These are phyloP conservation scores for Phialophora chinensis DNA, from an alignment of 2,329 filamentous ascomycete genomes.

Conservation along the genomic window DNA sequence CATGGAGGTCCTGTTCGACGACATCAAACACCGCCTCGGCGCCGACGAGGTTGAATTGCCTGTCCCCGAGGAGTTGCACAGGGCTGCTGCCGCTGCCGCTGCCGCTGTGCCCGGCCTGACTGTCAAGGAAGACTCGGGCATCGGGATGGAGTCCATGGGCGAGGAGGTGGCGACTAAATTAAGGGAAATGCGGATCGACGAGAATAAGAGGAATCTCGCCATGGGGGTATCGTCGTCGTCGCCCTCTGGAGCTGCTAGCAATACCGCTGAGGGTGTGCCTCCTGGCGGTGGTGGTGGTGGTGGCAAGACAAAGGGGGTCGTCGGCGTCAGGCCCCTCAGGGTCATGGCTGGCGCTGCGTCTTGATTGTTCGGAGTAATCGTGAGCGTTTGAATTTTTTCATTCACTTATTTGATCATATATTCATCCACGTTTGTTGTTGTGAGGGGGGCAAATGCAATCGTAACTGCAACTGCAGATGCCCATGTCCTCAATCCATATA, in stretches of 20 bases:
- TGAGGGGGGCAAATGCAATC: no score
- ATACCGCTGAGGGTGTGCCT: constrained; percentile 1
- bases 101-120: not conserved
- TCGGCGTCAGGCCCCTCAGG: constrained; percentile 29
- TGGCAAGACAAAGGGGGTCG: constrained; percentile 26
- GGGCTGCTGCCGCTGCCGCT: not conserved
- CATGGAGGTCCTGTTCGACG: constrained; percentile 86
- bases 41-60: constrained; percentile 34
- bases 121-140: constrained; percentile 20
- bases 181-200: constrained; percentile 23
- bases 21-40: constrained; percentile 61
- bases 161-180: constrained; percentile 20
- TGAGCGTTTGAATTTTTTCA: not conserved
- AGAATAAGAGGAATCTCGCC: not conserved
- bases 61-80: constrained; percentile 17
- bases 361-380: constrained; percentile 17
- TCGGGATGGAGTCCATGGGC: constrained; percentile 14
- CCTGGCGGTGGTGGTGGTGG: not conserved
- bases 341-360: constrained; percentile 33
- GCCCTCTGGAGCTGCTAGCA: not conserved
- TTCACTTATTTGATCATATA: not conserved
- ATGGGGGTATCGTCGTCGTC: not conserved
- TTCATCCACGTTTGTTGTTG: no score
- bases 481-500: no score
- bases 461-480: no score